A percentile compares a stretch with the other conserved stretches of the same genome.
These are phyloP conservation scores for Mycena venus DNA, from an alignment of 768 basidiomycete genomes.

Conservation along the genomic window DNA sequence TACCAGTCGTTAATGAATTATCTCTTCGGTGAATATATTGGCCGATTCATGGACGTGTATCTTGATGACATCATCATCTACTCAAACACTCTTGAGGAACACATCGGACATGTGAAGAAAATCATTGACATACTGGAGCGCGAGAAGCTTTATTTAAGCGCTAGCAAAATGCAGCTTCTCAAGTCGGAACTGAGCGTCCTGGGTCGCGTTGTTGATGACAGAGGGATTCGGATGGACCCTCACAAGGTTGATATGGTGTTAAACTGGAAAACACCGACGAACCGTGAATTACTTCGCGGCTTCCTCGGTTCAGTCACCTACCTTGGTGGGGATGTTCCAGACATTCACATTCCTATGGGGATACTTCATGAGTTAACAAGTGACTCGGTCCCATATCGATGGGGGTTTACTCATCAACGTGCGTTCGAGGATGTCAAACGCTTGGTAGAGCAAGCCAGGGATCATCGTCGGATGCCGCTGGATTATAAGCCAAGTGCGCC, in stretches of 20 bases:
- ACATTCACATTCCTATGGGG: conserved; percentile 41
- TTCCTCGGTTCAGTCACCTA: conserved; percentile 45
- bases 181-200: conserved; percentile 45
- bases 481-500: conserved; percentile 40
- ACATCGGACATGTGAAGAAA: conserved; percentile 9
- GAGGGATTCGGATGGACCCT: conserved; percentile 37
- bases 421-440: conserved; percentile 24
- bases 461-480: conserved; percentile 35
- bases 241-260: conserved; percentile 26
- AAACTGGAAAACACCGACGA: conserved; percentile 26
- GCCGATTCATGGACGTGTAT: no score
- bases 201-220: conserved; percentile 44
- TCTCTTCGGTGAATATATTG: no score
- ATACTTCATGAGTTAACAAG: conserved; percentile 35
- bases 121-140: conserved; percentile 38
- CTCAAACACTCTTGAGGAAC: conserved; percentile 4
- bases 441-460: conserved; percentile 16
- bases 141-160: conserved; percentile 45
- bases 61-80: conserved; percentile 14
- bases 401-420: conserved; percentile 18
- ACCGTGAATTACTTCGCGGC: conserved; percentile 34
- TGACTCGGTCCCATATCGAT: conserved; percentile 6
- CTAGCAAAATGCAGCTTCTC: no score
- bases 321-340: conserved; percentile 40
- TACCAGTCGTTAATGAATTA: not conserved